Evolutionary conservation across 768 basidiomycete genomes (phyloP), one percentile per base, ranked within the genome.

Genomic region (Russula olivacea): DNA sequence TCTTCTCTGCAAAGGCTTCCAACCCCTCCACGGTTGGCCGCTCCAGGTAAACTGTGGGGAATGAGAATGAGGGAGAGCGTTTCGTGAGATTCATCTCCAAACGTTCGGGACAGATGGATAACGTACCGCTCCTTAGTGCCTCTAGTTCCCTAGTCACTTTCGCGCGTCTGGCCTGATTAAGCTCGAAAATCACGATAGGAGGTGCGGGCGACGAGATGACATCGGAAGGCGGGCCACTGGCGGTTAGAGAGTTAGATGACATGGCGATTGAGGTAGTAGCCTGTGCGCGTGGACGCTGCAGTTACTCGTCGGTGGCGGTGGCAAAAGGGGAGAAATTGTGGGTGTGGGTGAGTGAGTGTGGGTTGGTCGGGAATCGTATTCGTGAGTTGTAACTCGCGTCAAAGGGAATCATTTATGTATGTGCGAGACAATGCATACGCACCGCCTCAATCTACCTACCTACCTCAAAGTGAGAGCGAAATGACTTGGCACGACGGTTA

Each of bases 1-100:
- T 52, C 48, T 59, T 59, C 50, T 52, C 50, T 12, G 23, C 50
- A 14, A 50, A 59, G 5, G 38, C 50, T 15, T 40, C 68, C 50
- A 14, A 58, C 65, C 32, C 25, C 19, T 50, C 55, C 5, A 59
- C 9, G 8, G 50, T 59, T 15, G 58, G 53, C 40, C 56, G 4
- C 30, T 41, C 40, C 8, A 65, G 57, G 56, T 65, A 48, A 19
- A n/a, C 65, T 55, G 50, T 23, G 45, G 21, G 9, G 21, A 12
- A 36, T 14, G 36, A 36, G 36, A 0, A 4, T 12, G 12, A 32
- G 11, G 4, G 12, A 43, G 19, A 3, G 41, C n/a, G 19, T 19
- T 41, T 41, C 41, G 19, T 5, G 41, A 43, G 9, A 19, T 43
- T 7, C 8, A 17, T 19, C 17, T 8, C 10, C 21, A 4, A 10